Evolutionary conservation across 228 moss, liverwort and hornwort species (phyloP), one percentile per base, ranked within the genome.

Genomic region (Sphagnum magellanicum): DNA sequence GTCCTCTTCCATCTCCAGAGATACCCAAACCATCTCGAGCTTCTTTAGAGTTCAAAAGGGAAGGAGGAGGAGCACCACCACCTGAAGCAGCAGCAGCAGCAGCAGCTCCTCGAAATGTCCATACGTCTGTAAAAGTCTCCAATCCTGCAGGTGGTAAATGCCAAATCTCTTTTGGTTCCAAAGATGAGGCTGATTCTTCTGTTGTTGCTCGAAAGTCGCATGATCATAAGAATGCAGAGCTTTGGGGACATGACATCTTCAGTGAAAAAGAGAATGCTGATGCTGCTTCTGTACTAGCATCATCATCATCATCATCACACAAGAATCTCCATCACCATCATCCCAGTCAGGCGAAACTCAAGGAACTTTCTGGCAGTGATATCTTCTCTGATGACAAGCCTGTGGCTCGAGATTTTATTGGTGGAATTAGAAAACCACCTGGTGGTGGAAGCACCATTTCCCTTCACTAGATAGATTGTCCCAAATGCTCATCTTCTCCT

Each of bases 291-390:
- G 32, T 32, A 32, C 32, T 32, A 32, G 32, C 32, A 32, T 32
- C 32, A 32, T 32, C 32, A 32, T 32, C 17, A 17, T 61, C 63
- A 10, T 67, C 61, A 0, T 77, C 75, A n/a, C 72, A 71, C 52
- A 63, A 62, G 49, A 55, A 12, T 55, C 79, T 67, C 72, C 79
- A 84, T 67, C 78, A 83, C 66, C 91, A 91, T 59, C 92, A 92
- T 66, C 71, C 84, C 10, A 97, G 93, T 70, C 69, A 70, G 46
- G 90, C 91, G 2, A 97, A 97, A 68, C 78, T 93, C 16, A 83
- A 81, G 68, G 97, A 97, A 77, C 93, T 97, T 90, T 87, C 89
- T 17, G 97, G 97, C 52, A 91, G 88, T 52, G 97, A 97, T 77
- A 97, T 93, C 59, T 97, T 97, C 65, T 91, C 90, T 3, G 87